Base-by-base conservation (phyloP, 225 moss, liverwort and hornwort species). In the Sphagnum contortum region DNA sequence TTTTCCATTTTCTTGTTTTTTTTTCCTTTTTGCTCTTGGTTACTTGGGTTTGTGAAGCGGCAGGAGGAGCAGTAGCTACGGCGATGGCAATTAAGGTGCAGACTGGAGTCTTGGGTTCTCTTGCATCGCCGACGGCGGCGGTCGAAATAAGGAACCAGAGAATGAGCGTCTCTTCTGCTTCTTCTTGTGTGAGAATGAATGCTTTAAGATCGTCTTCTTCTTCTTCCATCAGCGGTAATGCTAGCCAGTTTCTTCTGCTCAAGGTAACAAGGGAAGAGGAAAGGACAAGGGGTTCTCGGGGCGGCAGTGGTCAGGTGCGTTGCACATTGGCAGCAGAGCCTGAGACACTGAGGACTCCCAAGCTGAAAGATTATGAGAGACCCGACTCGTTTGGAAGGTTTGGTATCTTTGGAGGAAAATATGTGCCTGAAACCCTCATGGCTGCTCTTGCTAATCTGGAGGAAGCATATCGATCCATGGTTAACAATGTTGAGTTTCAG, bases 381-480 rank as follows among this genome's bases (percentile, higher is more conserved):
- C 96, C 96, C 3, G 96, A 96, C 48, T 88, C 88, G 12, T 88
- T 88, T 45, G 92, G 96, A 44, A 81, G 96, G 75, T 96, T 70
- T 74, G 96, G 96, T 45, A 76, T 88, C 11, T 92, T 86, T 61
- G 96, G 96, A 62, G 96, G 96, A 12, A 90, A 96, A 76, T 96
- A 96, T 68, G 96, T 96, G n/a, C 96, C 92, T 1, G 96, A 96
- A 76, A 98, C 96, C 53, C 83, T 98, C 60, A 98, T 92, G 92
- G 80, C 86, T 55, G 96, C 96, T 59, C 83, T 98, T 8, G 45
- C 66, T 51, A 67, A 87, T 81, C 77, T 98, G 65, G 92, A 98
- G 76, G 68, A 69, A 11, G 87, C 72, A 11, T 89, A 77, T 71
- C 85, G 83, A 48, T 78, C 83, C 3, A 80, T 89, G 44, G 76